These are phyloP conservation scores for Polymyxa betae DNA, from an alignment of 208 protist species.

Conservation along the genomic window DNA sequence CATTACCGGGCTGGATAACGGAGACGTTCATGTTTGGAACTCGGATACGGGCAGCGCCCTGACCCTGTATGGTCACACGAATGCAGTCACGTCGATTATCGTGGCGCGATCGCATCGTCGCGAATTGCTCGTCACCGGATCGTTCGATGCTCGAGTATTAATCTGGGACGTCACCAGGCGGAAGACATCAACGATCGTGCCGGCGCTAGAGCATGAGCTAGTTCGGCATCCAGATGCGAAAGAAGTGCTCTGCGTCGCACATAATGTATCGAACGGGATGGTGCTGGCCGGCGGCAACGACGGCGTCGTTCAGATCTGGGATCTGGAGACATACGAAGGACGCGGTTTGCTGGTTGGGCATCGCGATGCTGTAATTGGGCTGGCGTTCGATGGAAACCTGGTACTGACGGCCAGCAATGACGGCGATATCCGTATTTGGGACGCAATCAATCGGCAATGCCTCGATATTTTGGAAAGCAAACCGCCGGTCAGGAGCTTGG, in stretches of 20 bases:
- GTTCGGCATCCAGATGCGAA: background rate
- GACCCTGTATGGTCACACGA: slow-evolving; percentile 48
- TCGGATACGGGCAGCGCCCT: slow-evolving; percentile 48
- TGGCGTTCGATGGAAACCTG: slow-evolving; percentile 60
- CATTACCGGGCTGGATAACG: slow-evolving; percentile 60
- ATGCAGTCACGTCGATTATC: slow-evolving; percentile 51
- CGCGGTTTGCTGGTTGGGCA: slow-evolving; percentile 22
- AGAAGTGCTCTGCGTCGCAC: slow-evolving; percentile 12
- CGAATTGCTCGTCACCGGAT: background rate
- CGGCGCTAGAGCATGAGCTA: background rate
- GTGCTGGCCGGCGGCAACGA: slow-evolving; percentile 57
- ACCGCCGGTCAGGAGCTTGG: background rate
- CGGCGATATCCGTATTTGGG: slow-evolving; percentile 57
- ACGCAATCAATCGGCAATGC: background rate
- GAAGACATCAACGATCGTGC: background rate
- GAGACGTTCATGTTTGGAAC: slow-evolving; percentile 61
- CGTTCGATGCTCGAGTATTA: slow-evolving; percentile 46
- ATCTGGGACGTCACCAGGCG: slow-evolving; percentile 55
- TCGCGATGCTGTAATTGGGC: slow-evolving; percentile 21
- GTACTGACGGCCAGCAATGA: slow-evolving; percentile 51
- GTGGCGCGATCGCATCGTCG: background rate
- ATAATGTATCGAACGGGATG: slow-evolving; percentile 8
- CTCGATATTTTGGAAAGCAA: background rate
- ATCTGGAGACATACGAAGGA: background rate
- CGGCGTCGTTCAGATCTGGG: background rate